Percentiles rank a stretch among this genome's conserved stretches.
Evolutionary conservation across 768 basidiomycete species (phyloP).

Genomic region (Pholiota molesta): DNA sequence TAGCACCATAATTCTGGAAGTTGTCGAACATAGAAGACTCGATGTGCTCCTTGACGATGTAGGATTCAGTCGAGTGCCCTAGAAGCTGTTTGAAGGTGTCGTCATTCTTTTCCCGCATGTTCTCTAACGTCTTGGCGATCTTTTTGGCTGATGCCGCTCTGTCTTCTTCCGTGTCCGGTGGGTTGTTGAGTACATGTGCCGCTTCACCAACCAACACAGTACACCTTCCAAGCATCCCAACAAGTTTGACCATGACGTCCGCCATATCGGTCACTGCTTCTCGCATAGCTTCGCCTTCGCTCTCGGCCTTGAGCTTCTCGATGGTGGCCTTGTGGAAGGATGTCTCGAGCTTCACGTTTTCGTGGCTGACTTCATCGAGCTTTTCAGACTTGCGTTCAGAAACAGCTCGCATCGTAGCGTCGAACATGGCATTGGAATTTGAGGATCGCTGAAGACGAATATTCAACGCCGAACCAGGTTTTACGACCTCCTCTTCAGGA

Average conservation of each 20-base stretch:
- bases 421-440: constrained; percentile 82
- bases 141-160: constrained; percentile 39
- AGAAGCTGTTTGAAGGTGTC: constrained; percentile 67
- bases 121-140: constrained; percentile 54
- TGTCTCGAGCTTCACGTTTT: constrained; percentile 74
- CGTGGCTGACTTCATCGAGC: constrained; percentile 69
- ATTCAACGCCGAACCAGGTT: constrained; percentile 59
- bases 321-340: constrained; percentile 68
- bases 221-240: constrained; percentile 81
- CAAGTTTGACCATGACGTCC: constrained; percentile 65
- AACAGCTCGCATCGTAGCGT: constrained; percentile 83
- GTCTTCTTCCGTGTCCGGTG: constrained; percentile 35
- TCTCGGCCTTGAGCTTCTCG: constrained; percentile 67
- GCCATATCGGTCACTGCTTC: constrained; percentile 68
- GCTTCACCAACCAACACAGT: constrained; percentile 71
- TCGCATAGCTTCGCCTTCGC: constrained; percentile 64
- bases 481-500: constrained; percentile 72
- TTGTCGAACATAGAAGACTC: constrained; percentile 43
- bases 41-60: constrained; percentile 42
- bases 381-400: constrained; percentile 80
- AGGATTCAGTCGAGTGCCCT: constrained; percentile 67
- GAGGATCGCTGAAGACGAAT: constrained; percentile 65
- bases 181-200: constrained; percentile 38
- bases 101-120: constrained; percentile 68
- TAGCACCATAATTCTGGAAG: constrained; percentile 53